Percentiles rank a stretch among this genome's conserved stretches.
These are phyloP conservation scores for Luffa aegyptiaca DNA, from an alignment of 306 rosid genomes.

Conservation along the genomic window DNA sequence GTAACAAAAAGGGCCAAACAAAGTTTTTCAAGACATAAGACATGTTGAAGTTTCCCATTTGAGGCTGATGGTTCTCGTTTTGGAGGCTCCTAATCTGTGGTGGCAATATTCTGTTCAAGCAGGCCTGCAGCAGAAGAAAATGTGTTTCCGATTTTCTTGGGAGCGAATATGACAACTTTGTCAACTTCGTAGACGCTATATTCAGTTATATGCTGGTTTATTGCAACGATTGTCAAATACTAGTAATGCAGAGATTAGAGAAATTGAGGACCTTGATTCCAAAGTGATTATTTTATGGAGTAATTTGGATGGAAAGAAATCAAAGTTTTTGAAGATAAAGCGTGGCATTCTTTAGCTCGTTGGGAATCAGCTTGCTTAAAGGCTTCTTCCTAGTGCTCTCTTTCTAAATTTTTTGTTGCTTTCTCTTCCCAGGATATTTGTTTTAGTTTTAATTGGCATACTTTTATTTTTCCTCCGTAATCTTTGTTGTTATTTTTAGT, in stretches of 20 bases:
- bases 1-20: too few relatives aligned
- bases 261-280: slow-evolving; percentile 86
- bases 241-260: slow-evolving; percentile 50
- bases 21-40: slow-evolving; percentile 67
- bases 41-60: slow-evolving; percentile 77
- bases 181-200: slow-evolving; percentile 80
- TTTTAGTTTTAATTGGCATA: too few relatives aligned
- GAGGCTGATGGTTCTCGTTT: slow-evolving; percentile 62
- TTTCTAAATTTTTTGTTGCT: too few relatives aligned
- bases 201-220: slow-evolving; percentile 70
- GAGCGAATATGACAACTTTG: slow-evolving; percentile 76
- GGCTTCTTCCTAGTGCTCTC: too few relatives aligned
- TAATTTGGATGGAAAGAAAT: too few relatives aligned
- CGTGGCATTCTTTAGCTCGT: too few relatives aligned
- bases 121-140: slow-evolving; percentile 69
- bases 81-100: slow-evolving; percentile 56
- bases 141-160: slow-evolving; percentile 93
- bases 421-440: too few relatives aligned
- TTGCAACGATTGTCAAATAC: slow-evolving; percentile 47
- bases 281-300: slow-evolving; percentile 97
- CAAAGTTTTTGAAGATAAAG: too few relatives aligned
- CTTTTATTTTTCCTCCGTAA: too few relatives aligned
- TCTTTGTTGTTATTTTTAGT: too few relatives aligned
- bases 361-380: too few relatives aligned
- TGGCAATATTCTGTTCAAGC: slow-evolving; percentile 91